Evolutionary conservation across 139 green algal species (phyloP), one percentile per base, ranked within the genome.

Genomic region (Chlamydomonas sphaeroides): DNA sequence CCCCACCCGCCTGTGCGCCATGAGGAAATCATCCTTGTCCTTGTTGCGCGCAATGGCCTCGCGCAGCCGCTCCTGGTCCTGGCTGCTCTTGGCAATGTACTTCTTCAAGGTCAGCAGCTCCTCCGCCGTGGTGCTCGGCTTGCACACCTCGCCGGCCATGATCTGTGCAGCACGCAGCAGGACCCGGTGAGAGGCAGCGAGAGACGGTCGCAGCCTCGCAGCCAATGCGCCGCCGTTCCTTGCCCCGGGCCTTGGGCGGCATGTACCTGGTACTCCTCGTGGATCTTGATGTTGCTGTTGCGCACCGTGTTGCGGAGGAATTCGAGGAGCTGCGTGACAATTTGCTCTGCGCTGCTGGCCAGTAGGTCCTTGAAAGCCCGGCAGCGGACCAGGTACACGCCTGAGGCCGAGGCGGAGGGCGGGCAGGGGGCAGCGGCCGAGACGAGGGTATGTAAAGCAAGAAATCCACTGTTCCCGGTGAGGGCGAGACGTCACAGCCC

Each of bases 71-170:
- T 95, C 90, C 80, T 87, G 70, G 57, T 93, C 90, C 59, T 72
- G 41, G 28, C 78, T 65, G 84, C 84, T 85, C 72, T 85, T 89
- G 65, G 86, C 74, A 68, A 96, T 95, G 79, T 90, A 89, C 74
- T 91, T 92, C 71, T 96, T 96, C 4, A 95, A 85, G 15, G 82
- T 85, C 45, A 96, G 85, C 61, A 94, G 88, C 84, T 94, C 92
- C 69, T 94, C 91, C 5, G 33, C 90, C 85, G 20, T 75, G 92
- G 78, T 90, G 72, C 83, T 82, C 17, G 79, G 73, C 83, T 92
- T 92, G 45, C 65, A 69, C 48, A 95, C 73, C 80, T 95, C 89
- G 0, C 75, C 65, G 26, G 88, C 73, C 88, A 95, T 95, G 26
- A 87, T 62, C 85, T 91, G 77, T n/a, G n/a, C n/a, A n/a, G n/a